Base-by-base conservation (phyloP, 768 basidiomycete species). In the Hygrophoropsis aurantiaca region DNA sequence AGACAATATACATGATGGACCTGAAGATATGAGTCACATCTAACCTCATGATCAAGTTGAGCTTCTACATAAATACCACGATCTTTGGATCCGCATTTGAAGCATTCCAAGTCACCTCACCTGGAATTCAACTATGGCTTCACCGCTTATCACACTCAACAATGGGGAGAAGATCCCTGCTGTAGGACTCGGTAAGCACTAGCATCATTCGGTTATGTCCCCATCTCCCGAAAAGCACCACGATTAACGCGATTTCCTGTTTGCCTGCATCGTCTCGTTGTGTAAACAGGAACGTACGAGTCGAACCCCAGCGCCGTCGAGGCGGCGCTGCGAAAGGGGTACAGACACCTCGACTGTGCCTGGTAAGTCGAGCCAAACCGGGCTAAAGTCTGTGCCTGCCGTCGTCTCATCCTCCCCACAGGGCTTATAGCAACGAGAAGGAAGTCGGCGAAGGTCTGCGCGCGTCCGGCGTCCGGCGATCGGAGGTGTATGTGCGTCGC, bases 401-500 rank as follows among this genome's bases (percentile, higher is more conserved):
- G n/a, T 16, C 9, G 8, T 8, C 16, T 42, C 24, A 13, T 36
- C 13, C 20, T n/a, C n/a, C n/a, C n/a, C n/a, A n/a, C 50, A 70
- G 82, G 84, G 75, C 70, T 44, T 86, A 87, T 57, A 77, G 77
- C 46, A 93, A 92, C 60, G 90, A 93, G 64, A 80, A 82, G 57
- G 84, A 88, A 53, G 90, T 94, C 13, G 92, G 90, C 5, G 77
- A 83, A 50, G 92, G 90, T 11, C 81, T 94, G 59, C 81, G 76
- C 53, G 79, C 75, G 26, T 85, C 84, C 48, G 93, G 89, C 23
- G 76, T 93, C 19, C 82, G 85, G 23, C 76, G 92, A 53, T 77
- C 79, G 13, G 85, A 94, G 54, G 73, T 87, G 54, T 85, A 81
- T 58, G 74, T 85, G 52, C 67, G 79, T 65, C 16, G 24, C 19